These are phyloP conservation scores for Boletus pseudo-olivaceus DNA, from an alignment of 768 basidiomycete species.

Conservation along the genomic window DNA sequence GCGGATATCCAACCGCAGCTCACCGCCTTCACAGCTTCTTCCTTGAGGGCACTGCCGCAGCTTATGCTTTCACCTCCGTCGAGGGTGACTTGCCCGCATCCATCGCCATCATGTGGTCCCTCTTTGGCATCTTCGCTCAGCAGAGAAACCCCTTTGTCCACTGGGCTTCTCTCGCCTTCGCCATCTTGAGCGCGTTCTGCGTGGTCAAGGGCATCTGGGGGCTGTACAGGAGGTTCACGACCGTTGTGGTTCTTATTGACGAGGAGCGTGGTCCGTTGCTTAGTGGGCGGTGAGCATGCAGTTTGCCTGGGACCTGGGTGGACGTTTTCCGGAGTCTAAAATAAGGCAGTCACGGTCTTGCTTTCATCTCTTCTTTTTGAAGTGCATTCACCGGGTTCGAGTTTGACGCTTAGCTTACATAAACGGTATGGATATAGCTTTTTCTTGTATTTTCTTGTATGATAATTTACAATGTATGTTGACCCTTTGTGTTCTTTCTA, in stretches of 20 bases:
- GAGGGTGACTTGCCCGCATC: conserved; percentile 94
- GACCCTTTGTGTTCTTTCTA: neutral
- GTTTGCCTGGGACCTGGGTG: neutral
- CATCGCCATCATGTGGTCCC: conserved; percentile 87
- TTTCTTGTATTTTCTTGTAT: conserved; percentile 1
- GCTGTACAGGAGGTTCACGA: conserved; percentile 42
- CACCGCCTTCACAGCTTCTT: conserved; percentile 57
- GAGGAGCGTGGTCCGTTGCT: conserved; percentile 88
- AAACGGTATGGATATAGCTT: neutral
- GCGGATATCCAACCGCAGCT: neutral
- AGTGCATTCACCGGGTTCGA: neutral
- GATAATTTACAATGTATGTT: conserved; percentile 1
- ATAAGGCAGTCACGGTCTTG: neutral
- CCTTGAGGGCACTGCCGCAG: conserved; percentile 88
- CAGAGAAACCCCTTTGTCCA: conserved; percentile 74
- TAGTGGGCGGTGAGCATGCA: conserved; percentile 27
- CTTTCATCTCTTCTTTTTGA: neutral
- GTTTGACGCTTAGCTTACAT: neutral
- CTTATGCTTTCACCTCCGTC: conserved; percentile 86
- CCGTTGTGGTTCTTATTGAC: conserved; percentile 60
- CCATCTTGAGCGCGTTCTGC: conserved; percentile 81
- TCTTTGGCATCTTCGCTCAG: conserved; percentile 88
- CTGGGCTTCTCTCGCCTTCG: conserved; percentile 83
- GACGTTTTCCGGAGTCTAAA: neutral
- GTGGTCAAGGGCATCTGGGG: conserved; percentile 75